Evolutionary conservation across 495 filamentous ascomycete genomes (phyloP), one percentile per base, ranked within the genome.

Genomic region (Aspergillus hancockii): DNA sequence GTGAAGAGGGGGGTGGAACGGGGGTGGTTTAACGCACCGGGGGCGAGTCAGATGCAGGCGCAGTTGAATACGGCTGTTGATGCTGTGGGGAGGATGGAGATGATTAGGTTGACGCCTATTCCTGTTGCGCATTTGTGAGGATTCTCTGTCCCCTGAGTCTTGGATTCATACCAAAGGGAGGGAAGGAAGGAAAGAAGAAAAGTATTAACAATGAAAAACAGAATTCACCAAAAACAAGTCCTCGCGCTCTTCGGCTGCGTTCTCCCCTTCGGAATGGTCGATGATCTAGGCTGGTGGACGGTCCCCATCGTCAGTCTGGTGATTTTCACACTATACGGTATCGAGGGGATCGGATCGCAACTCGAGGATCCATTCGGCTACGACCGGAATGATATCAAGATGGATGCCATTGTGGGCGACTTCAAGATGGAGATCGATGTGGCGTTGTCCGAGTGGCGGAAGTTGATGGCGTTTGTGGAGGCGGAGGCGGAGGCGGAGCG

Each of bases 341-440:
- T 90, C 30, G 87, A 90, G 52, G 87, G 85, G 1, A 92, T 92
- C 54, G 89, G 86, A 2, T 84, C 76, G 14, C 86, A 90, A 65
- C 75, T 91, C 8, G 89, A 92, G 65, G 89, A 92, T 66, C 89
- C 89, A 0, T 91, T 92, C 68, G 88, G 89, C 8, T 83, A 85
- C 60, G 88, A 90, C 60, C 82, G 82, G 60, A 90, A 90, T 57
- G 89, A 91, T 68, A 91, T 92, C 71, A 89, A 89, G 66, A 89
- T 91, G 82, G 89, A 91, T 67, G 87, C 81, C 12, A 83, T 91
- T 55, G 84, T 88, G 8, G 84, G 87, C 49, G 89, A 92, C 66
- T 75, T 83, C 38, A 76, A 84, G 54, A 79, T 71, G 38, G 89
- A 92, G 72, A 79, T 88, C 30, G 76, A 81, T 52, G 86, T 86